A percentile compares a stretch with the other conserved stretches of the same genome.
These are phyloP conservation scores for Alternaria novae-zelandiae DNA, from an alignment of 2,329 filamentous ascomycete species.

Conservation along the genomic window DNA sequence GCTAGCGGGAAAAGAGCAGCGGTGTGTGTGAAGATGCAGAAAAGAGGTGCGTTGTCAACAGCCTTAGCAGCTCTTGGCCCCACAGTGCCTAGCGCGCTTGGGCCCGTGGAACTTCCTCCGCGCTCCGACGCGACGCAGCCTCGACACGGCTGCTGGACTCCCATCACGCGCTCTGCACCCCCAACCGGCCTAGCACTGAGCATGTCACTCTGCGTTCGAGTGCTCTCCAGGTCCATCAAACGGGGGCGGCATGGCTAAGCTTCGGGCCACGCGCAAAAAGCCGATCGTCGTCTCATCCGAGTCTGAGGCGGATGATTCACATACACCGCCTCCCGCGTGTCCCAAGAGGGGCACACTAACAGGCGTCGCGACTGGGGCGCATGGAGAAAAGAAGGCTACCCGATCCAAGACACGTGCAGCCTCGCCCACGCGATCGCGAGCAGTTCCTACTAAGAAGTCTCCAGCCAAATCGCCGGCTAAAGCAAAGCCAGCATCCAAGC, in stretches of 20 bases:
- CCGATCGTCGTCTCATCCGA: conserved; percentile 47
- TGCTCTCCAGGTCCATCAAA: conserved; percentile 20
- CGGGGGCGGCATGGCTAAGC: conserved; percentile 48
- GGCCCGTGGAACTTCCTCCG: conserved; percentile 2
- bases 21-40: conserved; percentile 18
- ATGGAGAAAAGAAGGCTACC: conserved; percentile 23
- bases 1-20: conserved; percentile 13
- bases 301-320: conserved; percentile 33
- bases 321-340: conserved; percentile 41
- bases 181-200: conserved; percentile 27
- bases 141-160: not conserved
- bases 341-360: conserved; percentile 38
- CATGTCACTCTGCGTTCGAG: conserved; percentile 37
- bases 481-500: conserved; percentile 48
- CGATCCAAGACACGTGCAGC: conserved; percentile 27
- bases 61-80: not conserved
- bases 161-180: conserved; percentile 12
- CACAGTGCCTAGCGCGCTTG: conserved; percentile 3
- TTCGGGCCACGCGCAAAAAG: conserved; percentile 46
- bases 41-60: conserved; percentile 15
- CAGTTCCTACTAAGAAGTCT: conserved; percentile 30
- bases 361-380: conserved; percentile 23
- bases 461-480: conserved; percentile 44
- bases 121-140: conserved; percentile 1
- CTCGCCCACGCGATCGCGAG: conserved; percentile 27